These are phyloP conservation scores for Colletotrichum higginsianum DNA, from an alignment of 2,329 filamentous ascomycete genomes.

Conservation along the genomic window DNA sequence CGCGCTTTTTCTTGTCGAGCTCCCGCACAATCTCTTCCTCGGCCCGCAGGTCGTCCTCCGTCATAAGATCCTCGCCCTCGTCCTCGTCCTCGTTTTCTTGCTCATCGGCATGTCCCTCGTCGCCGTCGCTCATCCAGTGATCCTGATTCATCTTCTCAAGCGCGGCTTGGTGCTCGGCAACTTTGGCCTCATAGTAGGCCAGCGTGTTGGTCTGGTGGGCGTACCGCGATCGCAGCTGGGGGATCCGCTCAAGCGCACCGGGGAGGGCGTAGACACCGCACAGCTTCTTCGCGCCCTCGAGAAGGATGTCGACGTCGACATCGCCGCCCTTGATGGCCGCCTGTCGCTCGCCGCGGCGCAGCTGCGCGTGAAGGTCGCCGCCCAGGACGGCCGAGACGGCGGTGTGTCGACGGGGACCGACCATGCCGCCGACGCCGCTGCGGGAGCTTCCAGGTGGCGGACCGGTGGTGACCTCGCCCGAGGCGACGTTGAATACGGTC, in stretches of 20 bases:
- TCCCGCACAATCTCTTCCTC: conserved; percentile 78
- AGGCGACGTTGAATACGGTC: conserved; percentile 77
- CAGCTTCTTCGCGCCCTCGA: conserved; percentile 90
- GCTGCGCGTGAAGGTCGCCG: conserved; percentile 86
- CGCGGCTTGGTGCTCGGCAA: conserved; percentile 82
- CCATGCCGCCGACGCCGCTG: conserved; percentile 37
- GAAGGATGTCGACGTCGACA: conserved; percentile 87
- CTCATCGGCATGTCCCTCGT: conserved; percentile 67
- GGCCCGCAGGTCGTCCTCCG: conserved; percentile 76
- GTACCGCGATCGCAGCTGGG: conserved; percentile 79
- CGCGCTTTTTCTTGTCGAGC: conserved; percentile 70
- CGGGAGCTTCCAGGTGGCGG: conserved; percentile 54
- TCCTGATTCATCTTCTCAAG: conserved; percentile 81
- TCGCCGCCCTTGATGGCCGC: conserved; percentile 73
- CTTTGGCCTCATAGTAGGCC: conserved; percentile 83
- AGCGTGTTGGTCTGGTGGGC: conserved; percentile 80
- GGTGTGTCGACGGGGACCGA: conserved; percentile 77
- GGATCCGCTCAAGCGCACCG: conserved; percentile 84
- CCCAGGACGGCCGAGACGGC: conserved; percentile 93
- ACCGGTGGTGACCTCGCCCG: conserved; percentile 73
- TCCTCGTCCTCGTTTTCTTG: conserved; percentile 52
- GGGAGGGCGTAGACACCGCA: conserved; percentile 89
- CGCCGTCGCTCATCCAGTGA: conserved; percentile 68
- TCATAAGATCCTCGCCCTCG: conserved; percentile 65
- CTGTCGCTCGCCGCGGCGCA: conserved; percentile 69